Base-by-base conservation (phyloP, 176 grass and related monocot species). In the Zoysia pacifica region DNA sequence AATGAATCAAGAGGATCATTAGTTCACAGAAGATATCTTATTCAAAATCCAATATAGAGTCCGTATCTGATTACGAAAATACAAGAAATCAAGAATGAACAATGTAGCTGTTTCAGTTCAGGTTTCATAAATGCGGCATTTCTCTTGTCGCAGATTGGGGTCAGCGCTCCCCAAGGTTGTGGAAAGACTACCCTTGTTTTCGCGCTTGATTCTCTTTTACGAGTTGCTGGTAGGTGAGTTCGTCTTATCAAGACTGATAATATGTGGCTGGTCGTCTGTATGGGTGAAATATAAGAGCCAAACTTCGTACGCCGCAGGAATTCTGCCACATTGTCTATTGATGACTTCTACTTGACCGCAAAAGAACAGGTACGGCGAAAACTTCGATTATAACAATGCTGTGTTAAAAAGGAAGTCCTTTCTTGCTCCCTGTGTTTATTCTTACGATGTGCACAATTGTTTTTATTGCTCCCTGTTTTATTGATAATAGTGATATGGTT, bases 101-200 rank as follows among this genome's bases (percentile, higher is more conserved):
- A 36, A 4, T 14, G 62, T 39, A 74, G 62, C 37, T 52, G 73
- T 41, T 77, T 75, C 38, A 20, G 60, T 82, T 64, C 35, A 28
- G 2, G 36, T 85, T 59, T 63, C 28, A 38, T 85, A 48, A 70
- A 71, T 64, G 66, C 16, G 44, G 28, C 75, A n/a, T n/a, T 89
- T 89, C 73, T 4, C 75, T 72, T 69, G 62, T 53, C 81, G 71
- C 86, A 99, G 96, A 99, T 99, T 68, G 92, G 96, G 12, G 82
- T 95, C 69, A 99, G 96, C 62, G 90, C 96, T 86, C 96, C 96
- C 50, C 96, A 99, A 90, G 96, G 96, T 52, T 93, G 96, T 62
- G 92, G 96, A 65, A 99, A 99, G 78, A 99, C 96, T 60, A 99
- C 92, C 69, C 96, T 99, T 79, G 92, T 95, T 86, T 95, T 84